Base-by-base conservation (phyloP, 306 rosid genomes). In the Cucurbita argyrosperma region DNA sequence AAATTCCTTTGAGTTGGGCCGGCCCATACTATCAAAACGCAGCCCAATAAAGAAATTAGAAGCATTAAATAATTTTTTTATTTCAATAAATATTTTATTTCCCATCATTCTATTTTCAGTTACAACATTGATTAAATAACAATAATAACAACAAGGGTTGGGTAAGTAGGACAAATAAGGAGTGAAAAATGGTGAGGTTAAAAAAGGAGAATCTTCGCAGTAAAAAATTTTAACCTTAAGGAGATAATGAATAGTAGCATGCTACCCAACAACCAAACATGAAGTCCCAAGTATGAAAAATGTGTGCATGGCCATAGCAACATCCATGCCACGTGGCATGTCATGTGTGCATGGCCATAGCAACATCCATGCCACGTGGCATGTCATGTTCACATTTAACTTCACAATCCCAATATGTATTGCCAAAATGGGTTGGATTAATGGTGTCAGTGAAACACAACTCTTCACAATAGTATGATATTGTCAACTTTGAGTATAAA, bases 201-300 rank as follows among this genome's bases (percentile, higher is more conserved):
- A 4, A 62, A 37, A 62, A 1, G 23, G 68, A 38, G 6, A 15
- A 62, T 62, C 8, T 14, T 38, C 15, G 19, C 14, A 5, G 46
- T 61, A 23, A 61, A 61, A 37, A 37, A 8, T 7, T 6, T 7
- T 0, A 63, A 7, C 50, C 9, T 26, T 1, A 14, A 63, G 50
- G 21, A 39, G 14, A 64, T 39, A 16, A 64, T 16, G 9, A 64
- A 64, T 30, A 4, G 71, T 30, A 4, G 71, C 1, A 39, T 64
- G 71, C 50, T 64, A 64, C 71, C 51, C 71, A 64, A n/a, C 71
- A 64, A 64, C 71, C 71, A 64, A 40, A 47, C 71, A 64, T 64
- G 4, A 40, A 64, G 7, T n/a, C 4, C 4, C 70, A 40, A 40
- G 8, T 40, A n/a, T 39, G 26, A n/a, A 63, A 50, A 40, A 64